These are phyloP conservation scores for Pseudonitzschia pungens DNA, from an alignment of 108 stramenopile genomes.

Conservation along the genomic window DNA sequence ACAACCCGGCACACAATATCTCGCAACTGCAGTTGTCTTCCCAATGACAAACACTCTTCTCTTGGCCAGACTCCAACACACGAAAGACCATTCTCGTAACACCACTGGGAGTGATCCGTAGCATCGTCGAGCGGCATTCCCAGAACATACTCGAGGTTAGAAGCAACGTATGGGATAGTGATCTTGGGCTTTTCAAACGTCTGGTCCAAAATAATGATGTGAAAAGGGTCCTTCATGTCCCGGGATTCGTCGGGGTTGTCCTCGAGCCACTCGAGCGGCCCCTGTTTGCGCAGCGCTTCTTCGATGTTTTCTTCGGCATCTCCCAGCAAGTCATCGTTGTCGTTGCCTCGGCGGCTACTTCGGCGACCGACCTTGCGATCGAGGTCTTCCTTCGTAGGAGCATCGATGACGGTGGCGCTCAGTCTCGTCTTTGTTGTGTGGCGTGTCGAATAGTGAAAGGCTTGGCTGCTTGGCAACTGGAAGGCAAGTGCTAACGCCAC, in stretches of 20 bases:
- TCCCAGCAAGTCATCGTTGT: slow-evolving; percentile 42
- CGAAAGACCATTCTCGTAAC: slow-evolving; percentile 58
- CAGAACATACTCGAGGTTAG: slow-evolving; percentile 67
- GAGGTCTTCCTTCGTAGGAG: slow-evolving; percentile 35
- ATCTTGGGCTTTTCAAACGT: slow-evolving; percentile 73
- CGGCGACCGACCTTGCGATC: slow-evolving; percentile 18
- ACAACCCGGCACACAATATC: slow-evolving; percentile 79
- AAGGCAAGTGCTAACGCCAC: not conserved
- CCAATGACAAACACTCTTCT: slow-evolving; percentile 71
- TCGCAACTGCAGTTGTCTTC: slow-evolving; percentile 60
- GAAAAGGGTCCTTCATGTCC: slow-evolving; percentile 77
- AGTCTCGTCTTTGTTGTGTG: not conserved
- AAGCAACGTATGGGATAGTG: slow-evolving; percentile 67
- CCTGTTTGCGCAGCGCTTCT: slow-evolving; percentile 36
- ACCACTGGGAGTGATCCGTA: slow-evolving; percentile 55
- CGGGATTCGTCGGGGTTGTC: slow-evolving; percentile 47
- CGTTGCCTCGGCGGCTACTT: not conserved
- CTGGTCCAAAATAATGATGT: slow-evolving; percentile 69
- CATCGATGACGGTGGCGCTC: slow-evolving; percentile 18
- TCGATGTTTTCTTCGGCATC: slow-evolving; percentile 44
- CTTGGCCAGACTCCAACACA: slow-evolving; percentile 82
- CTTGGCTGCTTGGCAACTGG: not conserved
- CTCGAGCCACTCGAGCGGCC: slow-evolving; percentile 72
- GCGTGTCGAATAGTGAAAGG: not conserved
- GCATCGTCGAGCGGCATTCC: slow-evolving; percentile 78